Percentiles rank a stretch among this genome's conserved stretches.
phyloP scores from a whole-genome alignment of 1,284 basidiomycete species.

The Ceratobasidium sp. region DNA sequence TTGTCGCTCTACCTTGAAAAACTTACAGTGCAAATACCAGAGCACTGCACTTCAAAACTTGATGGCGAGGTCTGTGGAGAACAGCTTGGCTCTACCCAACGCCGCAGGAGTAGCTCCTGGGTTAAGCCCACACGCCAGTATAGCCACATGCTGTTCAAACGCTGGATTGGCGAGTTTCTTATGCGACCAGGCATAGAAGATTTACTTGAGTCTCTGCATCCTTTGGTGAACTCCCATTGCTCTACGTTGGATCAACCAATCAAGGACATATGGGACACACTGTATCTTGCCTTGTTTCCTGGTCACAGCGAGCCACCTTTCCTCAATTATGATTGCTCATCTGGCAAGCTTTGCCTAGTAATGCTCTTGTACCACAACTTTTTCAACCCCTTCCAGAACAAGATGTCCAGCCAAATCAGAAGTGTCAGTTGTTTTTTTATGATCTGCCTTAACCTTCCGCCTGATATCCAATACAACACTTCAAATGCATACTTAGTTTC shows the following conservation, averaged over 20 bases:
- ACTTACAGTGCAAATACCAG: neutral
- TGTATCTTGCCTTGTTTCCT: neutral
- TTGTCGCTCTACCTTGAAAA: neutral
- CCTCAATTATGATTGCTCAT: neutral
- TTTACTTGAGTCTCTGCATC: neutral
- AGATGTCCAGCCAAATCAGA: slow-evolving; percentile 1
- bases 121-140: neutral
- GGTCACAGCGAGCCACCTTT: neutral
- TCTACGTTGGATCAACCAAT: neutral
- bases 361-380: slow-evolving; percentile 22
- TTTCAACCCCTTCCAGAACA: slow-evolving; percentile 40
- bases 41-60: neutral
- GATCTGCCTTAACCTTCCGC: slow-evolving; percentile 47
- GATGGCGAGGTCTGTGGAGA: neutral
- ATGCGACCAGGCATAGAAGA: neutral
- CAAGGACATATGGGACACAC: neutral
- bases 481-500: slow-evolving; percentile 51
- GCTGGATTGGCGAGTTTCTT: neutral
- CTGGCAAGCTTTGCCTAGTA: neutral
- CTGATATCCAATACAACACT: slow-evolving; percentile 43
- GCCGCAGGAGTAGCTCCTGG: neutral
- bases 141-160: neutral
- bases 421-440: slow-evolving; percentile 41
- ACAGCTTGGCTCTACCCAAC: neutral
- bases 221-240: too few species aligned